Evolutionary conservation across 306 rosid species (phyloP), one percentile per base, ranked within the genome.

Genomic region (Astragalus glycyphyllos): DNA sequence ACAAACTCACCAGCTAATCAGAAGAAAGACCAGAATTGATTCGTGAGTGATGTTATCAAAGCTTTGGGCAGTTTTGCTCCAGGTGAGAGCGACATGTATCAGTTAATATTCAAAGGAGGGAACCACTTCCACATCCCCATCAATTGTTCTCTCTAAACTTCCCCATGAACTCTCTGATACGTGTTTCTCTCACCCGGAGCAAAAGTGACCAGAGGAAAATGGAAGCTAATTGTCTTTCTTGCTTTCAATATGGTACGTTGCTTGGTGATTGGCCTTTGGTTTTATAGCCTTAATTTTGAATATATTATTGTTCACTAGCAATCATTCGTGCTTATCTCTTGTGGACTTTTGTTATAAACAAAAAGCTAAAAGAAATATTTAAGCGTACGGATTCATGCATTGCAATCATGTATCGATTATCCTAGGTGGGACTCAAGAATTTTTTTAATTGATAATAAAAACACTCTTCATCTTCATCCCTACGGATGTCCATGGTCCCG

Each of bases 61-160:
- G 9, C 61, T 35, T 68, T 68, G 38, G 13, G 9, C 40, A 68
- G 1, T 51, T 12, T 31, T 53, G 17, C 63, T 53, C 62, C 63
- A 68, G 73, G 73, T 68, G 63, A 68, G 63, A 68, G 73, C 73
- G 73, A 68, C 73, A 23, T 14, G 63, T 68, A 68, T 17, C 29
- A 48, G 5, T 1, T 20, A 20, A 20, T 20, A 20, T 20, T 1
- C 23, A 20, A 20, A 20, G 23, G 23, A 20, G 23, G 23, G 23
- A 20, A 20, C 23, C 23, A 20, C 23, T 20, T 20, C 23, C 23
- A 20, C 23, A 0, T 20, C 23, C 23, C 23, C 29, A n/a, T 23
- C n/a, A n/a, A n/a, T n/a, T n/a, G n/a, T n/a, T n/a, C n/a, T n/a
- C n/a, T n/a, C n/a, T n/a, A n/a, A n/a, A n/a, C 23, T 20, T 20